Evolutionary conservation across 139 green algal species (phyloP).

Genomic region (Yamagishiella unicocca): DNA sequence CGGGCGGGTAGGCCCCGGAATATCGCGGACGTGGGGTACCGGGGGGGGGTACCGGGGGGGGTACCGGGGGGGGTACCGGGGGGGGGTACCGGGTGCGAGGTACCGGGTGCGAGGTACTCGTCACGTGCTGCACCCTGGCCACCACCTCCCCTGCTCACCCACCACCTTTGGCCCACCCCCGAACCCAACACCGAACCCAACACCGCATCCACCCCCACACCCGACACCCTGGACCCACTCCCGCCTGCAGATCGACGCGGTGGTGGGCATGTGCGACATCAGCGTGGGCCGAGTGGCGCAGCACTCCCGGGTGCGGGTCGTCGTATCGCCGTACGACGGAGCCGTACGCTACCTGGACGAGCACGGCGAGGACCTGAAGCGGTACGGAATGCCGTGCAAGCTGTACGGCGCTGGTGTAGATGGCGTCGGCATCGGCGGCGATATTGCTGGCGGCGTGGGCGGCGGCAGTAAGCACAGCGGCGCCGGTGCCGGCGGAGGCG

Average conservation of each 20-base stretch:
- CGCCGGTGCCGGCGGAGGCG: background rate
- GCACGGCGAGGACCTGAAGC: background rate
- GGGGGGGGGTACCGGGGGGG: too few relatives aligned
- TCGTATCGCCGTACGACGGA: too few relatives aligned
- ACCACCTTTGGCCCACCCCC: too few relatives aligned
- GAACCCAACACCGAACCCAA: too few relatives aligned
- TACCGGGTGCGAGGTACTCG: too few relatives aligned
- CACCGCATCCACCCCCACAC: too few relatives aligned
- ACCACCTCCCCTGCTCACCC: too few relatives aligned
- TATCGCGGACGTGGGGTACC: too few relatives aligned
- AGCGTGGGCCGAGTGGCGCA: background rate
- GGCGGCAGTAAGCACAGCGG: background rate
- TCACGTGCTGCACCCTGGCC: too few relatives aligned
- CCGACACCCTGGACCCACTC: background rate
- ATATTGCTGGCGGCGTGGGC: background rate
- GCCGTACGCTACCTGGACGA: background rate
- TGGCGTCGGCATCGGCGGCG: background rate
- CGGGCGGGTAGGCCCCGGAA: background rate
- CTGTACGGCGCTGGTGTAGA: background rate
- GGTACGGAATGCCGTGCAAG: background rate
- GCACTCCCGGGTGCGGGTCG: background rate
- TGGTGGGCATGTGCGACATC: conserved; percentile 27
- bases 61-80: too few relatives aligned
- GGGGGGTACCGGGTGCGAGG: too few relatives aligned
- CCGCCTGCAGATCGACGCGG: conserved; percentile 15